Base-by-base conservation (phyloP, 2,329 filamentous ascomycete genomes). In the Chrysoporthe puriensis region DNA sequence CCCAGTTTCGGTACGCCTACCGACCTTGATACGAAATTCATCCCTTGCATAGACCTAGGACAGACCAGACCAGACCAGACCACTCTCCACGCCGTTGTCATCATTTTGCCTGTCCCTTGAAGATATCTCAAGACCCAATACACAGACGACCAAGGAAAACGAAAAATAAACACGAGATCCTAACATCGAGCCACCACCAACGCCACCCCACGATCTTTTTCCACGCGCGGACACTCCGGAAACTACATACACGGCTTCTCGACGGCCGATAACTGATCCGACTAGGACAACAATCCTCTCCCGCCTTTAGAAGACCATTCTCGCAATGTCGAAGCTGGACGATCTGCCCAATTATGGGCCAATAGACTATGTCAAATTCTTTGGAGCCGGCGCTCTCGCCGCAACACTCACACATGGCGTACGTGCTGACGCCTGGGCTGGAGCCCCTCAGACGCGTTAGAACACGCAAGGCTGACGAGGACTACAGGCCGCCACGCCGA, bases 321-420 rank as follows among this genome's bases (percentile, higher is more conserved):
- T n/a, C 34, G n/a, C 18, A 16, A 69, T 67, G 68, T 62, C 65
- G 3, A 62, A 71, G 58, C 67, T 62, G 62, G 60, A 74, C 66
- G 76, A 80, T 63, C 72, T 80, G 26, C 82, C 79, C 58, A 76
- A 74, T 66, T 85, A 85, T 66, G 74, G 75, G 44, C 60, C 74
- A 4, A 69, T 74, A 69, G 83, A 85, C 70, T 85, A 85, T 76
- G 75, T 76, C 76, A 85, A 85, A 68, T 85, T 85, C 80, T 85
- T 86, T 71, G 77, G 81, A 57, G 83, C 83, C 4, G 84, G 84
- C 67, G 84, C 84, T 40, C 79, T 86, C 40, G 84, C 84, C 42
- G 84, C 84, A 13, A 85, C 83, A 1, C 76, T 79, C 18, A 86
- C 84, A 2, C 84, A 86, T 71, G 84, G 81, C 43, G 83, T 84